These are phyloP conservation scores for Cystoderma amianthinum DNA, from an alignment of 768 basidiomycete species.

Conservation along the genomic window DNA sequence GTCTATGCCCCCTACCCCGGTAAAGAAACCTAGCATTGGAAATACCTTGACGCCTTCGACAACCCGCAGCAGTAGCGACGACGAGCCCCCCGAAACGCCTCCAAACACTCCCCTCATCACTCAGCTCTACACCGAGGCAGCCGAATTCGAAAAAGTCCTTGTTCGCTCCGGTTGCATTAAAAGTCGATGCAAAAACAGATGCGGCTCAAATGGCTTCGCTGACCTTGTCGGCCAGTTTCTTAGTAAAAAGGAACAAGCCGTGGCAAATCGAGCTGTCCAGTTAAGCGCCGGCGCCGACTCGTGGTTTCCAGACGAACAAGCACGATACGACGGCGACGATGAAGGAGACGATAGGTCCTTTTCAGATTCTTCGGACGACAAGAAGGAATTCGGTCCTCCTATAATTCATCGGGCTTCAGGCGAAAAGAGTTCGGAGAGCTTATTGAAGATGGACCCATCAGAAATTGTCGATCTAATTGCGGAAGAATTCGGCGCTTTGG, in stretches of 20 bases:
- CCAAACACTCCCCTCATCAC: conserved; percentile 18
- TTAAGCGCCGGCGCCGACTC: conserved; percentile 25
- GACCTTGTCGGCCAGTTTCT: conserved; percentile 38
- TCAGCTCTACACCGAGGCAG: conserved; percentile 30
- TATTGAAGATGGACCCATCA: conserved; percentile 30
- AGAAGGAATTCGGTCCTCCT: conserved; percentile 7
- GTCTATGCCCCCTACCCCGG: too few species aligned
- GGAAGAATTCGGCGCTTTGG: conserved; percentile 51
- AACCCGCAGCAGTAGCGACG: neutral
- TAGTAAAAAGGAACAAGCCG: conserved; percentile 21
- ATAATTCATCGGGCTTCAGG: conserved; percentile 16
- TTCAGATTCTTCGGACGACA: conserved; percentile 1
- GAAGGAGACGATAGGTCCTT: neutral
- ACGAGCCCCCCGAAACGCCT: neutral
- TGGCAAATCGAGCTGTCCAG: conserved; percentile 26
- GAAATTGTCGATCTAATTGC: conserved; percentile 44
- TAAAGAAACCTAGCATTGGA: neutral
- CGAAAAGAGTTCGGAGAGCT: conserved; percentile 12
- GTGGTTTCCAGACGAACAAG: conserved; percentile 18
- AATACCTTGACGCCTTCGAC: neutral
- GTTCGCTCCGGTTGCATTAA: conserved; percentile 16
- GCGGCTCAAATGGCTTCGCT: conserved; percentile 25
- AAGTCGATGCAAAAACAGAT: conserved; percentile 7
- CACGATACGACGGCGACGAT: conserved; percentile 10
- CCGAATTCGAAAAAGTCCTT: conserved; percentile 28